Evolutionary conservation across 2,329 filamentous ascomycete genomes (phyloP).

Genomic region (Colletotrichum eleusines): DNA sequence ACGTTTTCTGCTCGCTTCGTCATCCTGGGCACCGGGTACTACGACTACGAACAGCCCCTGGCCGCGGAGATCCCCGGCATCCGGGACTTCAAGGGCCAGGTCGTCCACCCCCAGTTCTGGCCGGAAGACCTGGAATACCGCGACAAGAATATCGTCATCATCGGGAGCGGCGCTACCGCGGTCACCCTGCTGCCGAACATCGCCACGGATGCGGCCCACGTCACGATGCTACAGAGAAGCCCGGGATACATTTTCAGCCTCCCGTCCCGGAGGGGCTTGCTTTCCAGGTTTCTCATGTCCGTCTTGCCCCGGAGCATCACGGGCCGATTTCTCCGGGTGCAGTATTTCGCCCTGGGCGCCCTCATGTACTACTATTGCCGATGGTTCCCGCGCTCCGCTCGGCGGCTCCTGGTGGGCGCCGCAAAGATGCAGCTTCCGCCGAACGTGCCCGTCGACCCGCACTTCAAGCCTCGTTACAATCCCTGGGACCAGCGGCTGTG

Average conservation of each 20-base stretch:
- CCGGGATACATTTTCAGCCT: slow-evolving; percentile 71
- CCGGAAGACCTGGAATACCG: slow-evolving; percentile 74
- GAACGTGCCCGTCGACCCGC: slow-evolving; percentile 61
- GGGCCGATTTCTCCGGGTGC: slow-evolving; percentile 59
- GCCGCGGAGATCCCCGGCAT: slow-evolving; percentile 60
- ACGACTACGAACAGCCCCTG: slow-evolving; percentile 74
- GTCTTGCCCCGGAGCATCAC: slow-evolving; percentile 59
- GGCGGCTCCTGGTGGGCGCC: slow-evolving; percentile 51
- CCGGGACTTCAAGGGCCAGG: slow-evolving; percentile 52
- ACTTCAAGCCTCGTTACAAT: slow-evolving; percentile 67
- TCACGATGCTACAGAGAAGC: slow-evolving; percentile 78
- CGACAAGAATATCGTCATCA: slow-evolving; percentile 73
- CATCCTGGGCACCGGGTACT: slow-evolving; percentile 72
- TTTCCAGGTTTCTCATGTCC: slow-evolving; percentile 52
- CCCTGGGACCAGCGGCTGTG: slow-evolving; percentile 79
- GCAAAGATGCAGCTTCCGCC: slow-evolving; percentile 61
- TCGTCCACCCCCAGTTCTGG: slow-evolving; percentile 82
- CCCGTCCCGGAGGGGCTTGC: slow-evolving; percentile 54
- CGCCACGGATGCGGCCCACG: slow-evolving; percentile 66
- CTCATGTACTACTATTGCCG: slow-evolving; percentile 48
- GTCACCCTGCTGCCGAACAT: slow-evolving; percentile 74
- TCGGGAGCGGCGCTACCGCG: slow-evolving; percentile 77
- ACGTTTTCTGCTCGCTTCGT: slow-evolving; percentile 61
- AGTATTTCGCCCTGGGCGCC: slow-evolving; percentile 53
- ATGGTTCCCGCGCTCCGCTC: slow-evolving; percentile 30